Evolutionary conservation across 208 protist genomes (phyloP).

Genomic region (Naegleria lovaniensis): DNA sequence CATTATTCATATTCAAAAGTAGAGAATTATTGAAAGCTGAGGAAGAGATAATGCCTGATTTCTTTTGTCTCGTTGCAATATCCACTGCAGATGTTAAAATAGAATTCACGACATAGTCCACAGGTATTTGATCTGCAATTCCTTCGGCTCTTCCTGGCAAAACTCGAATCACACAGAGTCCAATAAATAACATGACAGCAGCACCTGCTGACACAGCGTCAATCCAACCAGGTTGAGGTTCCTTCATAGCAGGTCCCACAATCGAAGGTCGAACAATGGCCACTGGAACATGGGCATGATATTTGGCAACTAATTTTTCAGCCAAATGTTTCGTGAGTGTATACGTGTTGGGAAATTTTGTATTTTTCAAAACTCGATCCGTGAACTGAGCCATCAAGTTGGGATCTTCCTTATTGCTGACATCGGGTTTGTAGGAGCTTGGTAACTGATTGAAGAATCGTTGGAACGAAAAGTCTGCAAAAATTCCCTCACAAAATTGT

Average conservation of each 20-base stretch:
- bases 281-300: slow-evolving; percentile 55
- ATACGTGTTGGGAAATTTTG: slow-evolving; percentile 74
- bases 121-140: slow-evolving; percentile 13
- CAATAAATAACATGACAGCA: neutral
- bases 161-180: neutral
- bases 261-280: slow-evolving; percentile 68
- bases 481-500: slow-evolving; percentile 11
- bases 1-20: neutral
- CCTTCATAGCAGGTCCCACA: slow-evolving; percentile 59
- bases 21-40: neutral
- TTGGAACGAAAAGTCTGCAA: neutral
- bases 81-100: neutral
- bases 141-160: neutral
- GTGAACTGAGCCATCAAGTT: neutral
- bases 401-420: neutral
- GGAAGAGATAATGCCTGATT: neutral
- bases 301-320: slow-evolving; percentile 60
- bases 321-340: slow-evolving; percentile 75
- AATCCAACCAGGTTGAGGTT: slow-evolving; percentile 71
- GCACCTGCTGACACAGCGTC: slow-evolving; percentile 64
- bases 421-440: neutral
- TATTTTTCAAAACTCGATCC: slow-evolving; percentile 54
- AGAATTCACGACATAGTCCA: neutral
- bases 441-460: neutral
- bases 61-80: neutral